Percentiles rank a stretch among this genome's conserved stretches.
These are phyloP conservation scores for Aspergillus nidulans DNA, from an alignment of 495 filamentous ascomycete species.

Conservation along the genomic window DNA sequence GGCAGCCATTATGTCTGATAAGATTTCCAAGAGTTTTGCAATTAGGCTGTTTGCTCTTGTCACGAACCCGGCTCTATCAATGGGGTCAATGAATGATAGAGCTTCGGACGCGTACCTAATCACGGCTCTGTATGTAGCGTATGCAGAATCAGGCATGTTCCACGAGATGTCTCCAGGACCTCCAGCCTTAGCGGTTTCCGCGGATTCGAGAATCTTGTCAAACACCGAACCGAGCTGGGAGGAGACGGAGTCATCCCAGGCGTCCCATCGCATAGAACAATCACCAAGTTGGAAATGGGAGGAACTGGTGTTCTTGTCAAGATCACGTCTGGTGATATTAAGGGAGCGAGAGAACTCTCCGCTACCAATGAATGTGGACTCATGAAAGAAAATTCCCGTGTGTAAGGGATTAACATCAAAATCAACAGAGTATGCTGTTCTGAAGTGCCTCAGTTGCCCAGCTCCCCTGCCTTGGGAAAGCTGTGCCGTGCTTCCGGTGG, in stretches of 20 bases:
- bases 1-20: constrained; percentile 21
- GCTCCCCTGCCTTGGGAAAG: constrained; percentile 9
- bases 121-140: constrained; percentile 28
- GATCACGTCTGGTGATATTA: constrained; percentile 24
- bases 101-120: constrained; percentile 46
- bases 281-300: constrained; percentile 43
- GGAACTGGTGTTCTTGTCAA: constrained; percentile 30
- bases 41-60: constrained; percentile 28
- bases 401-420: constrained; percentile 69
- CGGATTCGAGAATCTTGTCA: constrained; percentile 41
- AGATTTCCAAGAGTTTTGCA: constrained; percentile 23
- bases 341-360: constrained; percentile 57
- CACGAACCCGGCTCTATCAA: constrained; percentile 42
- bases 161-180: constrained; percentile 1
- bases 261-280: constrained; percentile 55
- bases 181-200: constrained; percentile 16
- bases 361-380: constrained; percentile 70
- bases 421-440: constrained; percentile 60
- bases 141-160: neutral
- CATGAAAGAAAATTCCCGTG: constrained; percentile 69
- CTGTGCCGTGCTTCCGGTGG: neutral
- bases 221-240: constrained; percentile 61
- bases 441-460: constrained; percentile 48
- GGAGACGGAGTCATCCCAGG: constrained; percentile 65
- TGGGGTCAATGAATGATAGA: constrained; percentile 50